Percentiles rank a stretch among this genome's conserved stretches.
phyloP scores from a whole-genome alignment of 1,284 basidiomycete species.

The Leccinum griseonigrum region DNA sequence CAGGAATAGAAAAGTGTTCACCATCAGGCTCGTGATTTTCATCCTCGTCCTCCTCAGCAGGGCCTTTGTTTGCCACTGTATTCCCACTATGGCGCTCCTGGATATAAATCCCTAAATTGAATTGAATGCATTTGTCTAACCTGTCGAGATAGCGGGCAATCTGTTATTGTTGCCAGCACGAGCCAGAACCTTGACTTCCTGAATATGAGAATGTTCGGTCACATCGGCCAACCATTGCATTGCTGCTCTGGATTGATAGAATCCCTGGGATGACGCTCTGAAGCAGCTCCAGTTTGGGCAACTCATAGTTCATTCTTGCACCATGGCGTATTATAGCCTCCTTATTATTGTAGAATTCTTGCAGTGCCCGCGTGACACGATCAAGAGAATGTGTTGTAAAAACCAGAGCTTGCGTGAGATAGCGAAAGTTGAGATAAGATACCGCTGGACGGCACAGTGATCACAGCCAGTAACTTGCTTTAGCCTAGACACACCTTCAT shows the following conservation, averaged over 20 bases:
- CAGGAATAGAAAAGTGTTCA: background rate
- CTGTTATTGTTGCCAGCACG: slow-evolving; percentile 1
- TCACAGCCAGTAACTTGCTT: background rate
- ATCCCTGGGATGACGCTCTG: background rate
- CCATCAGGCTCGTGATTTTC: slow-evolving; percentile 2
- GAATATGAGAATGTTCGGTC: slow-evolving; percentile 5
- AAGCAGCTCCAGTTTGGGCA: background rate
- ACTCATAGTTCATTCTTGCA: background rate
- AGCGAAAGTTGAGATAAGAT: background rate
- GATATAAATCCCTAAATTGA: slow-evolving; percentile 1
- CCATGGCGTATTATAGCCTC: background rate
- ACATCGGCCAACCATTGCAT: slow-evolving; percentile 9
- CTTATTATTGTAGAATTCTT: slow-evolving; percentile 10
- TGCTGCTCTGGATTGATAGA: background rate
- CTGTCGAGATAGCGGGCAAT: background rate
- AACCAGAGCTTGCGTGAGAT: slow-evolving; percentile 6
- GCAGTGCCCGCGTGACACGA: background rate
- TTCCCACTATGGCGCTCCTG: background rate
- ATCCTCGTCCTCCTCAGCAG: background rate
- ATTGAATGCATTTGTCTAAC: slow-evolving; percentile 3
- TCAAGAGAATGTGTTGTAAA: slow-evolving; percentile 1
- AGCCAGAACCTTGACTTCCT: slow-evolving; percentile 7
- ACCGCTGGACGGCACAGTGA: slow-evolving; percentile 1
- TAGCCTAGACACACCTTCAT: slow-evolving; percentile 4
- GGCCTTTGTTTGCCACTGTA: background rate